Evolutionary conservation across 352 stramenopile genomes (phyloP).

Genomic region (Saprolegnia parasitica): DNA sequence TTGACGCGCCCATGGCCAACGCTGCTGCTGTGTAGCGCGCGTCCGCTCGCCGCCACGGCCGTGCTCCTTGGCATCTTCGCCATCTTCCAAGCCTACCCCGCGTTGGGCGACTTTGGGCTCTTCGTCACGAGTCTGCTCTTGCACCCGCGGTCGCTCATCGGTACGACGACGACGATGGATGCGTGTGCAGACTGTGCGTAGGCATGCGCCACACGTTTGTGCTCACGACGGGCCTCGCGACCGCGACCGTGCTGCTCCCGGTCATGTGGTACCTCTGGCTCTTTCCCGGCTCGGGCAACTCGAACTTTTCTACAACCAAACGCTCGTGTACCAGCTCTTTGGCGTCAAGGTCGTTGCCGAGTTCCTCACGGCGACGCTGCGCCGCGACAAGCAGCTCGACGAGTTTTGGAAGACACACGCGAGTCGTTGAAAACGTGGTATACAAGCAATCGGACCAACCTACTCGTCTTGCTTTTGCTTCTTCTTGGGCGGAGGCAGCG

Average conservation of each 20-base stretch:
- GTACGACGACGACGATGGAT: slow-evolving; percentile 35
- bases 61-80: slow-evolving; percentile 66
- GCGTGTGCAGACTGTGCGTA: slow-evolving; percentile 32
- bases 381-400: slow-evolving; percentile 74
- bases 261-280: slow-evolving; percentile 88
- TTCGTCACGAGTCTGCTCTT: slow-evolving; percentile 59
- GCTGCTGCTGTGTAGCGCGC: slow-evolving; percentile 37
- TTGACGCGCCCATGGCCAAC: neutral
- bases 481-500: slow-evolving; percentile 78
- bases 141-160: slow-evolving; percentile 75
- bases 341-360: slow-evolving; percentile 67
- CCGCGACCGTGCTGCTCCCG: slow-evolving; percentile 67
- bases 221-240: slow-evolving; percentile 59
- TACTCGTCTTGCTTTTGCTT: slow-evolving; percentile 36
- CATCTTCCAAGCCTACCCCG: slow-evolving; percentile 76
- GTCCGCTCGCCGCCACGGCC: slow-evolving; percentile 63
- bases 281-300: slow-evolving; percentile 76
- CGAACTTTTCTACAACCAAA: slow-evolving; percentile 90
- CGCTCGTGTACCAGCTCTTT: slow-evolving; percentile 82
- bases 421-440: too few relatives aligned
- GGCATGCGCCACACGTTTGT: slow-evolving; percentile 75
- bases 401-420: slow-evolving; percentile 45
- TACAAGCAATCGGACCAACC: too few relatives aligned
- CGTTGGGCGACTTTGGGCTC: slow-evolving; percentile 76
- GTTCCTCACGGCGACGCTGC: slow-evolving; percentile 76